Conservation (phyloP, 345 rosid species). For the Eucalyptus decipiens region DNA sequence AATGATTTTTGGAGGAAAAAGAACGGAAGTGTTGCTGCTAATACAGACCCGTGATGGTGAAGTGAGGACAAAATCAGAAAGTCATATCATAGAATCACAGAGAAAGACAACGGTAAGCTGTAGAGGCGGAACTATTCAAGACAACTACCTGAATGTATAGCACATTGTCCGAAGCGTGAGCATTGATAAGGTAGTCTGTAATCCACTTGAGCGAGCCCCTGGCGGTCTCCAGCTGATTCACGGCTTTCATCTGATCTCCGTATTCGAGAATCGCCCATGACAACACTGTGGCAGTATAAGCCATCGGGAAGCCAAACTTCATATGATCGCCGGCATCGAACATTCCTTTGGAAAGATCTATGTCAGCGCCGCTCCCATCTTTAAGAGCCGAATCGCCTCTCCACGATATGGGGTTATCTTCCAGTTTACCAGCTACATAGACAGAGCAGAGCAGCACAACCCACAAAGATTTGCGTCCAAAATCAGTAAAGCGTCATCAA, state of each 20-base stretch:
- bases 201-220: conserved; percentile 74
- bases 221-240: conserved; percentile 55
- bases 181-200: conserved; percentile 76
- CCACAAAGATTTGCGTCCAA: neutral
- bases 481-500: neutral
- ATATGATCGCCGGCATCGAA: conserved; percentile 96
- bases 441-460: neutral
- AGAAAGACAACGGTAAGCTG: neutral
- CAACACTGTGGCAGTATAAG: conserved; percentile 76
- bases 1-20: neutral
- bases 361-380: conserved; percentile 54
- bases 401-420: conserved; percentile 58
- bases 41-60: neutral
- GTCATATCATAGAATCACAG: neutral
- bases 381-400: conserved; percentile 82
- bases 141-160: conserved; percentile 72
- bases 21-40: neutral
- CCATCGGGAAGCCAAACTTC: conserved; percentile 94
- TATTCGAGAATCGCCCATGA: conserved; percentile 98
- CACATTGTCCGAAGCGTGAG: conserved; percentile 61
- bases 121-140: neutral
- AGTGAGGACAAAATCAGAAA: neutral
- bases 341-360: conserved; percentile 82
- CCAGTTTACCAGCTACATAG: conserved; percentile 69
- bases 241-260: conserved; percentile 81